phyloP scores from a whole-genome alignment of 2,329 filamentous ascomycete genomes.

The Didymella pomorum region DNA sequence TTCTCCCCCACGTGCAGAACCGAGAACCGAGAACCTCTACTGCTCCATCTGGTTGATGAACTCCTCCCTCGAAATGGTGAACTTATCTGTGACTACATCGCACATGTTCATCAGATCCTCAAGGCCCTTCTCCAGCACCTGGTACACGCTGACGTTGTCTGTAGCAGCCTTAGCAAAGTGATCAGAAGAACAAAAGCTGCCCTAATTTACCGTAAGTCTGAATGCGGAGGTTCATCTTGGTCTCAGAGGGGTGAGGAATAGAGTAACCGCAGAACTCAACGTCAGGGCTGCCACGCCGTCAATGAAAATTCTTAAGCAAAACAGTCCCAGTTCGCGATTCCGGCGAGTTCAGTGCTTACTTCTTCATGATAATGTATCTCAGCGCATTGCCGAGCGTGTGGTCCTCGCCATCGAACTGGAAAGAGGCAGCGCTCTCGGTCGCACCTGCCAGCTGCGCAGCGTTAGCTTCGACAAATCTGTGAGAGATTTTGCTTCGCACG shows the following conservation, averaged over 20 bases:
- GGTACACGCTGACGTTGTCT: conserved; percentile 82
- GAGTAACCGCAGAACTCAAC: conserved; percentile 99
- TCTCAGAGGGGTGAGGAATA: conserved; percentile 94
- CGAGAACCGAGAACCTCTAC: conserved; percentile 13
- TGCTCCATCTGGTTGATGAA: conserved; percentile 58
- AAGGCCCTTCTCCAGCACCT: conserved; percentile 89
- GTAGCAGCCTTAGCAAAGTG: conserved; percentile 14
- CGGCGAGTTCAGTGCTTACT: conserved; percentile 64
- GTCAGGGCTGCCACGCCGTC: conserved; percentile 70
- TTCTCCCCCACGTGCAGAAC: neutral
- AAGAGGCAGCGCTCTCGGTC: conserved; percentile 86
- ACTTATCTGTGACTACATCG: conserved; percentile 92
- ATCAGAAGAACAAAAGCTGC: neutral
- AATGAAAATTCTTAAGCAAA: neutral
- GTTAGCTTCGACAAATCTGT: conserved; percentile 1
- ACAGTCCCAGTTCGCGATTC: neutral
- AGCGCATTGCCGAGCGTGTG: conserved; percentile 95
- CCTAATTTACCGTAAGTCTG: conserved; percentile 84
- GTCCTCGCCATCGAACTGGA: conserved; percentile 92
- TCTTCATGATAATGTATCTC: conserved; percentile 97
- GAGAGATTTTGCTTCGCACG: conserved; percentile 17
- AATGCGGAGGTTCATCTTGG: conserved; percentile 96
- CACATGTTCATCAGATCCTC: conserved; percentile 89
- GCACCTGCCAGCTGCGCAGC: conserved; percentile 78
- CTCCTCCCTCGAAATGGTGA: conserved; percentile 71